Evolutionary conservation across 2,329 filamentous ascomycete species (phyloP).

Genomic region (Fusarium agapanthi): DNA sequence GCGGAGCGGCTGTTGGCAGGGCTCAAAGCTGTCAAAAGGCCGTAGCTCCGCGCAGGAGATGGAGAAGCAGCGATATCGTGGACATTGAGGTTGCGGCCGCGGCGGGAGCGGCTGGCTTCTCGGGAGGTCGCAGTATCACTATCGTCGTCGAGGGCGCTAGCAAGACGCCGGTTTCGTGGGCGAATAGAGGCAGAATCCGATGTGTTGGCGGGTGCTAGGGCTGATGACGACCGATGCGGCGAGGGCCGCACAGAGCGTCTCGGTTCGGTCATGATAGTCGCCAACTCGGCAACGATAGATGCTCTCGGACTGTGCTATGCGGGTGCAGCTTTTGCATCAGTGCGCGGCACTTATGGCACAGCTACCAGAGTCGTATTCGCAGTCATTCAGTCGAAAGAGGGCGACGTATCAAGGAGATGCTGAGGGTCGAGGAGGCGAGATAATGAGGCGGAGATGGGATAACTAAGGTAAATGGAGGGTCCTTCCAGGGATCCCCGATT

Average conservation of each 20-base stretch:
- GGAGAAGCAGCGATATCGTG: conserved; percentile 28
- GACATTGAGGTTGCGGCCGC: conserved; percentile 32
- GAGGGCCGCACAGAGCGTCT: conserved; percentile 43
- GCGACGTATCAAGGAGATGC: conserved; percentile 23
- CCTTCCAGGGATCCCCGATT: conserved; percentile 17
- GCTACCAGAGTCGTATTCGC: conserved; percentile 18
- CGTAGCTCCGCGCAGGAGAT: conserved; percentile 48
- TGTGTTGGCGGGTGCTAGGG: conserved; percentile 53
- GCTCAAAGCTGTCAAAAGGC: conserved; percentile 47
- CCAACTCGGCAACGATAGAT: conserved; percentile 46
- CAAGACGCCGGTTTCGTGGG: conserved; percentile 60
- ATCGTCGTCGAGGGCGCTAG: conserved; percentile 44
- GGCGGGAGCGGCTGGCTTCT: conserved; percentile 28
- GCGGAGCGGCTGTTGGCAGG: conserved; percentile 54
- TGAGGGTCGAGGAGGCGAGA: conserved; percentile 30
- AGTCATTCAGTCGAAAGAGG: conserved; percentile 33
- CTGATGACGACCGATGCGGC: conserved; percentile 57
- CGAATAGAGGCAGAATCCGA: conserved; percentile 53
- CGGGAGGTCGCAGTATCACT: conserved; percentile 32
- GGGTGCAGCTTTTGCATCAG: conserved; percentile 47
- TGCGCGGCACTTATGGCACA: conserved; percentile 35
- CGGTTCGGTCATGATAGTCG: conserved; percentile 50
- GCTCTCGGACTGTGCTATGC: conserved; percentile 40
- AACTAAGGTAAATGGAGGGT: conserved; percentile 8
- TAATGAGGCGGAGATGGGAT: conserved; percentile 24